Base-by-base conservation (phyloP, 805 yeast genomes). In the Candida nonsorbophila region DNA sequence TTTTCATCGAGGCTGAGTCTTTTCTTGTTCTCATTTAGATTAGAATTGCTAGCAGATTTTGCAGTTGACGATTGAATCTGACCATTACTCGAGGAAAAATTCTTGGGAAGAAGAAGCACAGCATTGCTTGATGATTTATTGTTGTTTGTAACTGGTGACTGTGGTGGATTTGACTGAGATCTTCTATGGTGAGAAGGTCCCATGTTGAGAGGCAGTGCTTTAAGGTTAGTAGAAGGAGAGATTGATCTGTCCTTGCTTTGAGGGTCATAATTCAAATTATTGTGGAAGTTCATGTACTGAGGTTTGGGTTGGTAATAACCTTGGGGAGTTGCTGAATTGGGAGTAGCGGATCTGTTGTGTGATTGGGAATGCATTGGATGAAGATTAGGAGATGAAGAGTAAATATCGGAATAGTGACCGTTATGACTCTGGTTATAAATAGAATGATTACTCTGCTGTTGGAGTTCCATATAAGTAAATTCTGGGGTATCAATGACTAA, bases 401-500 rank as follows among this genome's bases (percentile, higher is more conserved):
- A 7, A 16, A 6, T 16, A 12, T 25, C 11, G n/a, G 20, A 14
- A 6, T n/a, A 7, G 8, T 15, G 28, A 16, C 11, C 28, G 14
- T 26, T 31, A 14, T 27, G 22, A 5, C 5, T 24, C 12, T 35
- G 38, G 10, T 15, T 14, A 5, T n/a, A n/a, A n/a, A n/a, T n/a
- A n/a, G n/a, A 15, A 20, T 21, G 28, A 9, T 8, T 14, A 14
- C 13, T 30, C 25, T 4, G 24, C n/a, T 19, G 17, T 7, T 9
- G 16, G 23, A 17, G 7, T 27, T 15, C 13, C 24, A 22, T 10
- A 9, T 9, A 11, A 7, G 32, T 40, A 3, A 28, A 17, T 3
- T 16, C 27, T n/a, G 73, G 68, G 0, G 62, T 52, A n/a, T 72
- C 83, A 9, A 82, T 65, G 2, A 80, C 49, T 17, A 83, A 62